A percentile compares a stretch with the other conserved stretches of the same genome.
These are phyloP conservation scores for Eucommia ulmoides DNA, from an alignment of 257 asterid genomes.

Conservation along the genomic window DNA sequence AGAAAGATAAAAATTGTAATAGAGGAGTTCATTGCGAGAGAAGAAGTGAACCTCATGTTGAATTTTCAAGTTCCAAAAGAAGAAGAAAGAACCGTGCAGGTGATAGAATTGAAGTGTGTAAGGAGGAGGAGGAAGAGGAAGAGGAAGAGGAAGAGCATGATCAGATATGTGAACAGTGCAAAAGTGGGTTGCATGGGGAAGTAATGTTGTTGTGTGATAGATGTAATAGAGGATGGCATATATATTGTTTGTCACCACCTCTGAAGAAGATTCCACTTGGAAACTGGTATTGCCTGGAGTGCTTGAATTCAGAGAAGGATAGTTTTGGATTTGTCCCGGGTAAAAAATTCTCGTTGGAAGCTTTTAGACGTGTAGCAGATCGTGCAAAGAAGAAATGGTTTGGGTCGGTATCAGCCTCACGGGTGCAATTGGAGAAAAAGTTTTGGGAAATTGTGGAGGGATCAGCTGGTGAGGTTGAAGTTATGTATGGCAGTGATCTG, in stretches of 20 bases:
- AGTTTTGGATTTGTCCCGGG: slow-evolving; percentile 88
- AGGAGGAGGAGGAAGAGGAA: slow-evolving; percentile 27
- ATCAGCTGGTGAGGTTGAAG: slow-evolving; percentile 80
- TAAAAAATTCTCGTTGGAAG: slow-evolving; percentile 59
- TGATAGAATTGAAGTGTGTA: slow-evolving; percentile 39
- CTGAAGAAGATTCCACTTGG: slow-evolving; percentile 69
- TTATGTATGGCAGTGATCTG: slow-evolving; percentile 90
- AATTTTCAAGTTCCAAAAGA: slow-evolving; percentile 46
- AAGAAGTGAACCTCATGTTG: slow-evolving; percentile 30
- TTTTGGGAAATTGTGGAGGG: slow-evolving; percentile 98
- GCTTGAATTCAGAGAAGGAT: slow-evolving; percentile 84
- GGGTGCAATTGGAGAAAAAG: slow-evolving; percentile 71
- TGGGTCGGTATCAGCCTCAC: slow-evolving; percentile 57
- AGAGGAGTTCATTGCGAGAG: slow-evolving; percentile 27
- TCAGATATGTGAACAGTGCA: slow-evolving; percentile 91
- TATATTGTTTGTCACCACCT: slow-evolving; percentile 88
- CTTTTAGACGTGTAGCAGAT: slow-evolving; percentile 83
- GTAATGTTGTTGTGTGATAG: slow-evolving; percentile 95
- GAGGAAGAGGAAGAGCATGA: slow-evolving; percentile 34
- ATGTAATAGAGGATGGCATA: slow-evolving; percentile 95
- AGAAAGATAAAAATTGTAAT: slow-evolving; percentile 29
- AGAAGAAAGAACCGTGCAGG: slow-evolving; percentile 66
- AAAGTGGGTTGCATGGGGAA: slow-evolving; percentile 91
- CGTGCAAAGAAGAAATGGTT: slow-evolving; percentile 83
- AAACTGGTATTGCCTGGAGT: slow-evolving; percentile 92